Evolutionary conservation across 768 basidiomycete species (phyloP), one percentile per base, ranked within the genome.

Genomic region (Boletus eberwhitei): DNA sequence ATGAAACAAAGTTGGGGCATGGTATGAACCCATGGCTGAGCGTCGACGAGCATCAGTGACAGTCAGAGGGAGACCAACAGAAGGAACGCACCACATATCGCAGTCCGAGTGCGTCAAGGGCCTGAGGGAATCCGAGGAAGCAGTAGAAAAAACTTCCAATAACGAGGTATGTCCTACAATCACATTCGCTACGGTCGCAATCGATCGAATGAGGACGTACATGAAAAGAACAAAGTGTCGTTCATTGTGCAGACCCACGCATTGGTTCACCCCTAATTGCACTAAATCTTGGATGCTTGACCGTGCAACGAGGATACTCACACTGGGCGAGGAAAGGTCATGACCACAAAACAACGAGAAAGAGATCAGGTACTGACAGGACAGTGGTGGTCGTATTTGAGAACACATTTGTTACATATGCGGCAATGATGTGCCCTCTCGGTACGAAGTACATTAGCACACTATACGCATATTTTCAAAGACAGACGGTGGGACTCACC

Each of bases 141-240:
- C 77, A 73, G 46, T 86, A 83, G 55, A 76, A 84, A 53, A 84
- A 79, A 14, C 88, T 83, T 1, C 85, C 77, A 2, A 93, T 53
- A 21, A 89, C 84, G 37, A 98, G 84, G 71, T 96, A 97, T 29
- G 78, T 76, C 83, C 93, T 95, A 42, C 14, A 11, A 46, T 51
- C 7, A 8, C 1, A 34, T 38, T 48, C 11, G n/a, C 2, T 22
- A n/a, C 37, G 43, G 38, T 29, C n/a, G 6, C 9, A 26, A 6
- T 38, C 12, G 14, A 35, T 29, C 9, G 6, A 37, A 34, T 5
- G 9, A 48, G 8, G 8, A 73, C 86, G 52, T 58, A 91, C 92
- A 98, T 88, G 79, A 98, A 99, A 44, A 98, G 75, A 37, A 96
- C 80, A 63, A 99, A 99, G 73, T 98, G 93, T 0, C 96, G 85